Conservation (phyloP, 306 rosid species). For the Delonix regia region DNA sequence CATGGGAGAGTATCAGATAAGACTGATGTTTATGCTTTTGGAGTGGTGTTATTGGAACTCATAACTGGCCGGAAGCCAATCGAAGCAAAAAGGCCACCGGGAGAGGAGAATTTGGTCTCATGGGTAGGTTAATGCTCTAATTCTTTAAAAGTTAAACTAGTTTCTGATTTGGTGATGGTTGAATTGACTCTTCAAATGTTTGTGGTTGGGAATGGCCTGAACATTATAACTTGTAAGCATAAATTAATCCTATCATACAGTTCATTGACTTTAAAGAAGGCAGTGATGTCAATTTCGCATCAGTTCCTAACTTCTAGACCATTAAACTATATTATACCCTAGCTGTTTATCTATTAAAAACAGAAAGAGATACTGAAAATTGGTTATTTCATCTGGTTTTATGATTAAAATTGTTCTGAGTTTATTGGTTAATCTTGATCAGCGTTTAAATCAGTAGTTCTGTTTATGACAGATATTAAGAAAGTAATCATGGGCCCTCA, state of each 20-base stretch:
- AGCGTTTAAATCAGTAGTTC: neutral
- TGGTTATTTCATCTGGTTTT: constrained; percentile 15
- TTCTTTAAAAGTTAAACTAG: constrained; percentile 15
- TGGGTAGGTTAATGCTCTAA: constrained; percentile 63
- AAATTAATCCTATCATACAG: neutral
- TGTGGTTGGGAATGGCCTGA: constrained; percentile 20
- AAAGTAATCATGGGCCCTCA: neutral
- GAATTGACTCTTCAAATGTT: constrained; percentile 23
- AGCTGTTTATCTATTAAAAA: neutral
- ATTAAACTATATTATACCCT: neutral
- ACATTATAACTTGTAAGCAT: neutral
- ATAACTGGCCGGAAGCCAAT: constrained; percentile 81
- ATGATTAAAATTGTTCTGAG: neutral
- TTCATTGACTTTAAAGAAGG: neutral
- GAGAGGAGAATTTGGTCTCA: constrained; percentile 76
- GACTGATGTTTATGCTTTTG: constrained; percentile 88
- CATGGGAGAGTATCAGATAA: constrained; percentile 87
- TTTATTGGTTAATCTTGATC: constrained; percentile 3
- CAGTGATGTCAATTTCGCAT: neutral
- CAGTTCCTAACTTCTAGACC: constrained; percentile 9
- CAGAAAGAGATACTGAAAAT: neutral
- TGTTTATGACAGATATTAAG: neutral
- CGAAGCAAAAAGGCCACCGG: constrained; percentile 64
- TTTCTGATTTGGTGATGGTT: neutral
- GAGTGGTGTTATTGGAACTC: constrained; percentile 83